Conservation (phyloP, 1,139 yeast genomes). For the Candida smagusa region DNA sequence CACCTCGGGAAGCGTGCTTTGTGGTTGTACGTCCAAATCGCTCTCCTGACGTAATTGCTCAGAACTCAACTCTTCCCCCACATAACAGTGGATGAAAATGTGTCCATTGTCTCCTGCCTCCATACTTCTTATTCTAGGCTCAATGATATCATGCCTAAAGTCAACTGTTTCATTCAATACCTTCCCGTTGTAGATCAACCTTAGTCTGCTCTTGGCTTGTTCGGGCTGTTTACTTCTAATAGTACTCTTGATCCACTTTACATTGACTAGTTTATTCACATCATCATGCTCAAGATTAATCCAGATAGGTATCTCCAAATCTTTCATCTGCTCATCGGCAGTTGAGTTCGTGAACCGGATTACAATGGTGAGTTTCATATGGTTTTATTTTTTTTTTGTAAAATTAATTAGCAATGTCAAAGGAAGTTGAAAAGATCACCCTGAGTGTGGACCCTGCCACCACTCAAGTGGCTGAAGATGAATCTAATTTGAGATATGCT, state of each 20-base stretch:
- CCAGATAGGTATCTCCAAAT: constrained; percentile 29
- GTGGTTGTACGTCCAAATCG: constrained; percentile 50
- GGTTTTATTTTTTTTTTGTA: background rate
- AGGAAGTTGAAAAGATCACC: constrained; percentile 6
- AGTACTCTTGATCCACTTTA: constrained; percentile 26
- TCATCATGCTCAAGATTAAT: constrained; percentile 32
- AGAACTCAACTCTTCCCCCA: constrained; percentile 64
- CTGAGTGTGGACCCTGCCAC: constrained; percentile 6
- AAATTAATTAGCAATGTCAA: constrained; percentile 6
- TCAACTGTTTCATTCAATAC: constrained; percentile 61
- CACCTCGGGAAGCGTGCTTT: constrained; percentile 64
- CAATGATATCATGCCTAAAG: constrained; percentile 48
- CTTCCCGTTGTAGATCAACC: constrained; percentile 73
- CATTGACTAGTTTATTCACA: constrained; percentile 28
- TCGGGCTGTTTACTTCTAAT: constrained; percentile 26
- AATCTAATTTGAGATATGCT: constrained; percentile 65
- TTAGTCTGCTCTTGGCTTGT: constrained; percentile 46
- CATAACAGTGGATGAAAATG: constrained; percentile 74
- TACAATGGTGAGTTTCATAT: constrained; percentile 21
- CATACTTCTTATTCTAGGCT: constrained; percentile 20
- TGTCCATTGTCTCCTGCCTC: constrained; percentile 6
- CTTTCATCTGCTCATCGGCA: constrained; percentile 21
- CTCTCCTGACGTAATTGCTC: constrained; percentile 66
- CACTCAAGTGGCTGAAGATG: constrained; percentile 34
- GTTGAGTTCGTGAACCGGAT: constrained; percentile 32